Base-by-base conservation (phyloP, 306 rosid species). In the Dalbergia cultrata region DNA sequence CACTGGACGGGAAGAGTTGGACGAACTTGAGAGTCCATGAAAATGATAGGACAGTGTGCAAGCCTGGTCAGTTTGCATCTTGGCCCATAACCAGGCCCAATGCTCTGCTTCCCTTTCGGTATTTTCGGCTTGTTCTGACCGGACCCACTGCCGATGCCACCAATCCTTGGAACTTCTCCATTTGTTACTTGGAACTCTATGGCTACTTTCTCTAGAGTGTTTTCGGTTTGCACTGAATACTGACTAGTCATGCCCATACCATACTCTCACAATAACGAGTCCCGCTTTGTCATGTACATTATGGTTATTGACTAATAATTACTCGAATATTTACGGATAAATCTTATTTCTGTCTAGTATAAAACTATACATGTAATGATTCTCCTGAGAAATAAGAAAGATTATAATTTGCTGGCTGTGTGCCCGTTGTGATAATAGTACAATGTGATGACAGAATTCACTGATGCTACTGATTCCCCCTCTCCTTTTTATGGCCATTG, bases 41-140 rank as follows among this genome's bases (percentile, higher is more conserved):
- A 82, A 93, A 91, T 74, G 99, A 95, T 9, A 64, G 86, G 69
- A 91, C 91, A 4, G 74, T 89, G 52, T 91, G 97, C 79, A 95
- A 95, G 80, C 91, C 96, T 3, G 92, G 95, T 69, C 98, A 93
- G 85, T 95, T 95, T 76, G 96, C 94, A n/a, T 93, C 99, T 13
- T 95, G 99, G 98, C 79, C 97, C 4, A 81, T 95, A 44, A 61
- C 56, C 8, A 97, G 94, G 43, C 88, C 95, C n/a, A 89, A 91
- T 6, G 88, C 97, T 57, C 78, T 95, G 63, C 97, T 87, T 21
- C 97, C 97, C 13, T 95, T 90, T 16, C 80, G 94, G 84, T 91
- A 90, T 84, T 90, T 91, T 43, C 87, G 98, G 78, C 89, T 91
- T 71, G 76, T 86, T 63, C 90, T 90, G 35, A 89, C 93, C 0